Base-by-base conservation (phyloP, 106 monocot genomes). In the Dendrobium nobile region DNA sequence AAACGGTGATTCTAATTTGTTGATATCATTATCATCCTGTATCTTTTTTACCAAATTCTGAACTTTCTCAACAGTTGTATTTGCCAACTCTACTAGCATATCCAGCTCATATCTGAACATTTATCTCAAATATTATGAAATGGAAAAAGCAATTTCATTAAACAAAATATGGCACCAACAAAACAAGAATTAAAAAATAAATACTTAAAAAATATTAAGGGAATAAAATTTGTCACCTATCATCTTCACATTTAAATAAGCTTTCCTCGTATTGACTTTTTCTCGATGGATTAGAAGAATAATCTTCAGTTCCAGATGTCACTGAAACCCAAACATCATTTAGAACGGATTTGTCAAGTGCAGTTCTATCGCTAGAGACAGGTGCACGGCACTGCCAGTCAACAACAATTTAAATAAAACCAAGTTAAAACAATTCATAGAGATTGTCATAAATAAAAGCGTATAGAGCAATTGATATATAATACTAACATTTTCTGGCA, bases 11-110 rank as follows among this genome's bases (percentile, higher is more conserved):
- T 31, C 31, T 31, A 31, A 31, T 31, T 31, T 31, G 31, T 31
- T 31, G 31, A 31, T 31, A 31, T 31, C 31, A 31, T 31, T 31
- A 31, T 31, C 31, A 31, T 31, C 31, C 31, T 31, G 31, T 1
- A 31, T 31, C 31, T 31, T 31, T 1, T 31, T 31, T 31, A 92
- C 41, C 78, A 92, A 82, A 56, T 92, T 87, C 65, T 92, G 89
- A 45, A 92, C 88, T 55, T 80, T 67, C 79, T 80, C 85, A 56
- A 83, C 88, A 56, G 95, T 31, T 31, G 31, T 31, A 31, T 31
- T 92, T n/a, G 88, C 89, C 0, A 88, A 86, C 77, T 95, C 92
- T 43, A 95, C 58, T 64, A 95, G 55, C 95, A 95, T 92, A 67
- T 95, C 95, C 42, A 92, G 82, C 84, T 95, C 95, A 86, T 89